phyloP scores from a whole-genome alignment of 108 stramenopile species.

The Heterococcus sp. region DNA sequence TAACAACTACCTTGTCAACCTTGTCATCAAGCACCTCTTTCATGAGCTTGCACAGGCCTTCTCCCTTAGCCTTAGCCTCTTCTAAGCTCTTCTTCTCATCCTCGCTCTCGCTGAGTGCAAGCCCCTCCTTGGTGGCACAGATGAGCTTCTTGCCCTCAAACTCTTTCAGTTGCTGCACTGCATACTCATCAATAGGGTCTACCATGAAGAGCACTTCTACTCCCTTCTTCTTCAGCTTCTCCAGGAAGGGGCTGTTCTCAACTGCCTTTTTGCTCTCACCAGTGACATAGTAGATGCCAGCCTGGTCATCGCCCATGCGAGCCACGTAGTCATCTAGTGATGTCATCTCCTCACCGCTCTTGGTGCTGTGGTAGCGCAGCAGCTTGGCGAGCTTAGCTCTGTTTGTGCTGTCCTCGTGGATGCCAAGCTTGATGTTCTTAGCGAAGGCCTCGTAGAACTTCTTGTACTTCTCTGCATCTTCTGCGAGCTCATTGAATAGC shows the following conservation, averaged over 20 bases:
- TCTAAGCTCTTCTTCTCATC: slow-evolving; percentile 98
- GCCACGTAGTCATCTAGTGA: slow-evolving; percentile 96
- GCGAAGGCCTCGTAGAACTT: slow-evolving; percentile 99
- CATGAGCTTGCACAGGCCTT: slow-evolving; percentile 98
- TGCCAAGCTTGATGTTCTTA: slow-evolving; percentile 99
- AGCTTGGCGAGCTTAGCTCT: slow-evolving; percentile 99
- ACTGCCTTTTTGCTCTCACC: slow-evolving; percentile 98
- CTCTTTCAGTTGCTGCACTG: slow-evolving; percentile 99
- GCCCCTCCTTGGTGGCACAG: slow-evolving; percentile 95
- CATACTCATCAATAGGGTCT: slow-evolving; percentile 99
- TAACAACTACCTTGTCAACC: slow-evolving; percentile 99
- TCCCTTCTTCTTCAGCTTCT: slow-evolving; percentile 99
- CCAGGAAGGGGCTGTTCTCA: slow-evolving; percentile 98
- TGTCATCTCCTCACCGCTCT: slow-evolving; percentile 97
- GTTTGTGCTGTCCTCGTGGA: slow-evolving; percentile 99
- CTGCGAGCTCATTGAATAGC: slow-evolving; percentile 97
- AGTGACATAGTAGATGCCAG: slow-evolving; percentile 99
- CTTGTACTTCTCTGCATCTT: slow-evolving; percentile 98
- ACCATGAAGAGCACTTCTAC: slow-evolving; percentile 99
- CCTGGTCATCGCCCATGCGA: slow-evolving; percentile 95
- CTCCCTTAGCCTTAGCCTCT: slow-evolving; percentile 94
- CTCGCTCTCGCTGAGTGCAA: slow-evolving; percentile 83
- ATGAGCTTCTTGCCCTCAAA: slow-evolving; percentile 99
- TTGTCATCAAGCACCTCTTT: slow-evolving; percentile 99
- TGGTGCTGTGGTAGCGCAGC: slow-evolving; percentile 97